Percentiles rank a stretch among this genome's conserved stretches.
These are phyloP conservation scores for Fusarium falciforme DNA, from an alignment of 2,329 filamentous ascomycete species.

Conservation along the genomic window DNA sequence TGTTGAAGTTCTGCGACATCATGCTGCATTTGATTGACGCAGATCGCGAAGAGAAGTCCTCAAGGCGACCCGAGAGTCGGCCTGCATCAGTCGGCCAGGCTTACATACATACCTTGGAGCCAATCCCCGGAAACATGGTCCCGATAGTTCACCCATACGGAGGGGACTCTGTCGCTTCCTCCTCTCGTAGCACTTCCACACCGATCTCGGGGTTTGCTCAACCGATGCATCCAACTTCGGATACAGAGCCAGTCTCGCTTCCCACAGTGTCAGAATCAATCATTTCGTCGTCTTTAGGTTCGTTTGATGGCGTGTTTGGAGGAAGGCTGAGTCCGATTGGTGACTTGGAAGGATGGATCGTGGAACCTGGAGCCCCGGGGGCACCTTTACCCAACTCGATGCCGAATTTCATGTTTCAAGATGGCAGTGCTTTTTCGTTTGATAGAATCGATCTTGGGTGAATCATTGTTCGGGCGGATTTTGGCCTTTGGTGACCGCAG, in stretches of 20 bases:
- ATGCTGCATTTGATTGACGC: background rate
- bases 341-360: conserved; percentile 15
- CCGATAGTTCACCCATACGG: background rate
- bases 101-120: conserved; percentile 1
- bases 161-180: conserved; percentile 6
- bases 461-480: background rate
- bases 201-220: conserved; percentile 9
- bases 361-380: background rate
- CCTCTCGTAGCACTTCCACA: conserved; percentile 9
- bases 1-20: background rate
- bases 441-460: conserved; percentile 4
- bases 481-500: background rate
- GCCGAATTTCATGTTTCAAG: conserved; percentile 12
- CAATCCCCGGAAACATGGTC: background rate
- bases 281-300: background rate
- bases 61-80: background rate
- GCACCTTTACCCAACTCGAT: background rate
- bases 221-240: background rate
- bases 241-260: background rate
- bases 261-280: background rate
- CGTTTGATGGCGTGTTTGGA: conserved; percentile 4
- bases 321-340: background rate
- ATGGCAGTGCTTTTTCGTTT: conserved; percentile 5
- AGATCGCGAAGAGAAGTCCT: background rate
- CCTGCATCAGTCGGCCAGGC: background rate